Evolutionary conservation across 2,329 filamentous ascomycete genomes (phyloP).

Genomic region (Alternaria conjuncta): DNA sequence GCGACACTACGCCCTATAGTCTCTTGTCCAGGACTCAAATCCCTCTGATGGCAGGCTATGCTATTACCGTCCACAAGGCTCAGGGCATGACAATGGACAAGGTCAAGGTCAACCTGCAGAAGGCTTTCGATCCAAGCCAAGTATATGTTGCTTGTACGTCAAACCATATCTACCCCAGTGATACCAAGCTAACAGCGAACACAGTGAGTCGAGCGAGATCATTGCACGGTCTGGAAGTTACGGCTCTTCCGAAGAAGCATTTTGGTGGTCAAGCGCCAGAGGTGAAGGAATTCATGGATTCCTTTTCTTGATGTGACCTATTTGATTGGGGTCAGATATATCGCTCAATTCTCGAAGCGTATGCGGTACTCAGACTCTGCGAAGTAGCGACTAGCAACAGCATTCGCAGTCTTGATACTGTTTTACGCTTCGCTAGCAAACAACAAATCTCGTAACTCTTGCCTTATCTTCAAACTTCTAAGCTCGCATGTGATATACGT

Average conservation of each 20-base stretch:
- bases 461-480: background rate
- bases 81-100: slow-evolving; percentile 64
- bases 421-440: background rate
- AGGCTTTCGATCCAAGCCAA: slow-evolving; percentile 64
- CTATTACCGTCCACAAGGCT: slow-evolving; percentile 68
- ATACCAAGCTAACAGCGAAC: background rate
- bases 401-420: background rate
- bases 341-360: background rate
- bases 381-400: background rate
- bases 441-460: background rate
- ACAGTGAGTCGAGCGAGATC: slow-evolving; percentile 60
- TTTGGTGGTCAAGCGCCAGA: slow-evolving; percentile 37
- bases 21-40: slow-evolving; percentile 65
- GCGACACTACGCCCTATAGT: slow-evolving; percentile 55
- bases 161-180: background rate
- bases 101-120: slow-evolving; percentile 61
- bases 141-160: slow-evolving; percentile 62
- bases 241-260: slow-evolving; percentile 24
- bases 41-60: slow-evolving; percentile 66
- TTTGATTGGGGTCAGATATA: background rate
- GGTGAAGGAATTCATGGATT: slow-evolving; percentile 41
- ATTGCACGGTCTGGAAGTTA: slow-evolving; percentile 54
- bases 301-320: background rate
- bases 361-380: background rate
- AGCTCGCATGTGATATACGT: background rate